Conservation (phyloP, 305 asterid species). For the Fraxinus ornus region DNA sequence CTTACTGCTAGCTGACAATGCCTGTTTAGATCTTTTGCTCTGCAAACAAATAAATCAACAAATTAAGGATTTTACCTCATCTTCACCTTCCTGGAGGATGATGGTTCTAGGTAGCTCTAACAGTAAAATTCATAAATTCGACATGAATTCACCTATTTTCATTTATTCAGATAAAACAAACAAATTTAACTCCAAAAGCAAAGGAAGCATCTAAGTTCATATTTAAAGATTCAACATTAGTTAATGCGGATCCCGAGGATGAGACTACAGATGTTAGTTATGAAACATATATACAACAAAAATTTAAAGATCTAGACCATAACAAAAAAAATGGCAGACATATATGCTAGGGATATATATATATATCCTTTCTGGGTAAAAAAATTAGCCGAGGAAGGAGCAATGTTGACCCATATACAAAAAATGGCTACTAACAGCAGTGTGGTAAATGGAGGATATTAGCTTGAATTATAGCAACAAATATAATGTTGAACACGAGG, state of each 20-base stretch:
- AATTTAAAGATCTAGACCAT: neutral
- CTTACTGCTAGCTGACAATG: neutral
- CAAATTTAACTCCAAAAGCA: neutral
- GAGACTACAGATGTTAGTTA: neutral
- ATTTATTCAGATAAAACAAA: neutral
- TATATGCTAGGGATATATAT: neutral
- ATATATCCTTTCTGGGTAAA: neutral
- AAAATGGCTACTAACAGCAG: neutral
- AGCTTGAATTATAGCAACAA: neutral
- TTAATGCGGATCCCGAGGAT: neutral
- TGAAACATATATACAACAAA: neutral
- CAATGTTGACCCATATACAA: neutral
- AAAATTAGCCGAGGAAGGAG: neutral
- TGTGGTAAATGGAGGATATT: neutral
- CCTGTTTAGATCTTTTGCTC: conserved; percentile 17
- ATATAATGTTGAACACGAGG: neutral
- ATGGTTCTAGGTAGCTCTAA: neutral
- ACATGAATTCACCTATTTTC: neutral
- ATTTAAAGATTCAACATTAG: neutral
- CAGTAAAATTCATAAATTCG: neutral
- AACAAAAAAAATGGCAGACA: neutral
- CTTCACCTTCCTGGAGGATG: neutral
- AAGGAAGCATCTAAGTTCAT: neutral
- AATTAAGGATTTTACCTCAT: neutral
- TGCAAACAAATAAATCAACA: conserved; percentile 18